Base-by-base conservation (phyloP, 805 yeast genomes). In the Lachancea sp. region DNA sequence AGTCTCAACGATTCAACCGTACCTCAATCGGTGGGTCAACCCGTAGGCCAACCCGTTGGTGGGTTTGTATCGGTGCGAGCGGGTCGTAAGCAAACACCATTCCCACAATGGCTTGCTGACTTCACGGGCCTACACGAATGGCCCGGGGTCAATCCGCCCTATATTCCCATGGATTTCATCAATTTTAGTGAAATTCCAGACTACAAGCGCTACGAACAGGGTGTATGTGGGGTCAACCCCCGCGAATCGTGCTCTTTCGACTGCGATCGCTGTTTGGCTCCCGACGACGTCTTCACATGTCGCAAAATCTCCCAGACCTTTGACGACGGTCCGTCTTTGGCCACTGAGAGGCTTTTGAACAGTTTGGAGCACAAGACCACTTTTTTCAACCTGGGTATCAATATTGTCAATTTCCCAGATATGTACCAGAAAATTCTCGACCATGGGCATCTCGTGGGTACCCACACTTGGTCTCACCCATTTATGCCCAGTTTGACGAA, bases 381-480 rank as follows among this genome's bases (percentile, higher is more conserved):
- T 0, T 90, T 91, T 57, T 91, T 91, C 69, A 82, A 88, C 1
- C 70, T 90, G 44, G 98, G 98, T 1, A 69, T 82, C 42, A 86
- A 90, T 54, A 82, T 85, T 26, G 82, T 90, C 2, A 72, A 80
- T 50, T 77, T 71, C 59, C 97, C 97, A 0, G 83, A 84, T 6
- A 72, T 83, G 27, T 87, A 89, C 59, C 63, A 72, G 30, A 67
- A 71, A 36, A 73, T 83, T 26, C 69, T 74, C 35, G 60, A 62
- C 1, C 64, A 66, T 26, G 96, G 96, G 12, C 97, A 91, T 63
- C 67, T 89, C 26, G 65, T 89, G 59, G 97, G 85, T 1, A 75
- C 88, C 0, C 99, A 91, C 62, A 87, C 97, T 0, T 91, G 96
- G 96, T 79, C 89, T 1, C 98, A 91, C 67, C 79, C 81, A 47